Conservation (phyloP, 2,329 filamentous ascomycete species). For the Ophiocordyceps camponoti-saundersi region DNA sequence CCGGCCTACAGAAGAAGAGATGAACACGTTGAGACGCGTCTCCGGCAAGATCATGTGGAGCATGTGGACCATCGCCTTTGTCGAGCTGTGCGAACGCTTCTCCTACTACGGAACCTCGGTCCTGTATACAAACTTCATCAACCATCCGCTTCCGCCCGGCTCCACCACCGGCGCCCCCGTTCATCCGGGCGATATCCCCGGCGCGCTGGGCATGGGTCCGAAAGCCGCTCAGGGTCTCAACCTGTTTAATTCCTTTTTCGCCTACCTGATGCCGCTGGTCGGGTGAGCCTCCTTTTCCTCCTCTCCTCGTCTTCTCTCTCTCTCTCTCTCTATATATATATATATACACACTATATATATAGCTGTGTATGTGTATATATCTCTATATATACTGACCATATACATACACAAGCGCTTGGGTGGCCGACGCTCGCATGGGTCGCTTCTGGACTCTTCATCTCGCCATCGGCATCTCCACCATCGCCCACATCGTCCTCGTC, state of each 20-base stretch:
- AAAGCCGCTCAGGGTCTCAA: conserved; percentile 31
- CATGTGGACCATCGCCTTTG: conserved; percentile 53
- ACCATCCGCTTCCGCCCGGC: conserved; percentile 32
- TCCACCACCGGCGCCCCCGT: conserved; percentile 34
- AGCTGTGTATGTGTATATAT: too few species aligned
- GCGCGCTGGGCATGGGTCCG: conserved; percentile 38
- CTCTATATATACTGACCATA: too few species aligned
- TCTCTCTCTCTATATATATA: too few species aligned
- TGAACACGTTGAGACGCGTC: conserved; percentile 42
- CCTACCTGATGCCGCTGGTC: conserved; percentile 40
- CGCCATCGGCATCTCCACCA: conserved; percentile 46
- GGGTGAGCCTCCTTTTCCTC: conserved; percentile 22
- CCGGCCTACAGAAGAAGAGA: conserved; percentile 43
- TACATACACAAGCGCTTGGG: conserved; percentile 15
- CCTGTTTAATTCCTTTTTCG: conserved; percentile 43
- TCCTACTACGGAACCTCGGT: conserved; percentile 59
- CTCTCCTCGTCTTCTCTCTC: neutral
- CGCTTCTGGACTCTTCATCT: conserved; percentile 58
- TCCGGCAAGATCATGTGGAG: conserved; percentile 47
- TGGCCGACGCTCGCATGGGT: conserved; percentile 56
- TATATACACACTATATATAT: too few species aligned
- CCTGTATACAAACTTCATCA: conserved; percentile 52
- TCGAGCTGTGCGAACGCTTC: conserved; percentile 62
- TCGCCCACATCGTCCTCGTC: conserved; percentile 51
- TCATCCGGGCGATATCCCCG: conserved; percentile 17